phyloP scores from a whole-genome alignment of 352 stramenopile species.

The Pythium coloratum region DNA sequence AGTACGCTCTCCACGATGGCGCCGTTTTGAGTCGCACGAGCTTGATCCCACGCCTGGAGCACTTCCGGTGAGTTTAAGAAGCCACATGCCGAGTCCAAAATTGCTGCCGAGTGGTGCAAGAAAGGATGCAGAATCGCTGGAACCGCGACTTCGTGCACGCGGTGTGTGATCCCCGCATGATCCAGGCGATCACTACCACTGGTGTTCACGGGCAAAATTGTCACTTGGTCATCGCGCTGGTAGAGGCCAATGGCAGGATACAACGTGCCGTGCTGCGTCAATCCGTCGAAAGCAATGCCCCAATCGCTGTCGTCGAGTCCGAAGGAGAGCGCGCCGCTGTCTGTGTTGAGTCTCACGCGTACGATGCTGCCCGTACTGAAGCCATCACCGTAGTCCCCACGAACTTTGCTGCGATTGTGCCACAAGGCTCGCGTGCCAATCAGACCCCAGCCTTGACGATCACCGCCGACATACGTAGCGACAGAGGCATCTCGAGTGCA shows the following conservation, averaged over 20 bases:
- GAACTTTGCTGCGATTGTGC: constrained; percentile 89
- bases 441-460: constrained; percentile 87
- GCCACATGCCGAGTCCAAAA: constrained; percentile 53
- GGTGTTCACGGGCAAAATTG: constrained; percentile 69
- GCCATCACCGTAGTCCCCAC: constrained; percentile 85
- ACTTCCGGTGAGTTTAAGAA: constrained; percentile 42
- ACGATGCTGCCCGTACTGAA: constrained; percentile 87
- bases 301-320: constrained; percentile 86
- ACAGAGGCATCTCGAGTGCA: constrained; percentile 85
- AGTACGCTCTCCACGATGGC: constrained; percentile 23
- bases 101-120: constrained; percentile 60
- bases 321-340: constrained; percentile 86
- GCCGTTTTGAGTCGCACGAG: background rate
- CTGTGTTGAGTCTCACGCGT: constrained; percentile 81
- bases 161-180: constrained; percentile 26
- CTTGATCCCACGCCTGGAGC: constrained; percentile 6
- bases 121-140: constrained; percentile 78
- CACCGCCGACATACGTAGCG: constrained; percentile 86
- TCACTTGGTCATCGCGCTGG: constrained; percentile 88
- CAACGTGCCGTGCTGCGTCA: constrained; percentile 86
- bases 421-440: constrained; percentile 88
- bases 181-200: constrained; percentile 33
- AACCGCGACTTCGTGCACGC: constrained; percentile 44
- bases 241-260: constrained; percentile 89
- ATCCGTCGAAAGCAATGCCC: constrained; percentile 86